Evolutionary conservation across 768 basidiomycete species (phyloP).

Genomic region (Serendipita sp.): DNA sequence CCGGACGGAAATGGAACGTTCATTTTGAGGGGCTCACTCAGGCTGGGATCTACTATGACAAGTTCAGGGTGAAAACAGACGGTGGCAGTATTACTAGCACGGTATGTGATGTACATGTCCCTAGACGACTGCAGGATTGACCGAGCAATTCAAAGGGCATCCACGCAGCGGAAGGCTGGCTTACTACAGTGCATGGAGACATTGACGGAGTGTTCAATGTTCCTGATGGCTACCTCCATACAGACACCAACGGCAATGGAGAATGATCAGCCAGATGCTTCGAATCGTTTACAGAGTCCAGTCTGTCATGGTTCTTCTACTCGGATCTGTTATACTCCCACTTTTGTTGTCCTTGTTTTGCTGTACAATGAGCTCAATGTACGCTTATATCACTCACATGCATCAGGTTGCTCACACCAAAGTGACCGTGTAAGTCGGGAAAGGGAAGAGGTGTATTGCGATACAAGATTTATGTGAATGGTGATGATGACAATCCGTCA

Average conservation of each 20-base stretch:
- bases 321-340: no score
- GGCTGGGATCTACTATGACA: not conserved
- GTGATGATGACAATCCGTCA: no score
- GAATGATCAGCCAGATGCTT: no score
- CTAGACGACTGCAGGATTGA: not conserved
- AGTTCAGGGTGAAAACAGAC: not conserved
- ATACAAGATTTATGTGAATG: no score
- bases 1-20: not conserved
- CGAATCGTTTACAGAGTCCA: no score
- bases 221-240: not conserved
- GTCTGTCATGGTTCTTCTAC: no score
- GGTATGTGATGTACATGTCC: not conserved
- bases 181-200: not conserved
- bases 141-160: not conserved
- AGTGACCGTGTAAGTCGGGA: no score
- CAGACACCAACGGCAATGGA: not conserved
- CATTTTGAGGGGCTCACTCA: not conserved
- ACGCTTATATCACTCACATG: no score
- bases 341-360: no score
- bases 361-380: no score
- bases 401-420: no score
- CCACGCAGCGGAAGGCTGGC: not conserved
- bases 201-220: not conserved
- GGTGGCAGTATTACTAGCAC: not conserved
- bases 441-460: no score